These are phyloP conservation scores for Huiozyma sinensis DNA, from an alignment of 805 yeast genomes.

Conservation along the genomic window DNA sequence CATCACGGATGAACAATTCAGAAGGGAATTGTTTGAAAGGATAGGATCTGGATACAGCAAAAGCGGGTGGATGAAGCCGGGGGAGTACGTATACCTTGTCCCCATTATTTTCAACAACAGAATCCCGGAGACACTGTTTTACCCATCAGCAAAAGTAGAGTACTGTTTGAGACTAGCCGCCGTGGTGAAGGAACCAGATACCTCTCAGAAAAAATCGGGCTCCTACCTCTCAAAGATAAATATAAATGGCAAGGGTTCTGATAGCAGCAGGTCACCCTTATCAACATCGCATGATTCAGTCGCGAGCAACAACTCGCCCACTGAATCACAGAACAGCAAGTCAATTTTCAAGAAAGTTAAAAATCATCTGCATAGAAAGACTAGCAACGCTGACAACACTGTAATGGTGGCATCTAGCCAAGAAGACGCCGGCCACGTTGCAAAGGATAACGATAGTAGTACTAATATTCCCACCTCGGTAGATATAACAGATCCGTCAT, in stretches of 20 bases:
- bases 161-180: constrained; percentile 12
- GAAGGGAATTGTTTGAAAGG: constrained; percentile 8
- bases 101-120: constrained; percentile 53
- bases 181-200: not conserved
- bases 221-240: not conserved
- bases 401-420: no score
- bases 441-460: not conserved
- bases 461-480: not conserved
- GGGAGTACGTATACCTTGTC: constrained; percentile 56
- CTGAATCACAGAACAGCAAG: not conserved
- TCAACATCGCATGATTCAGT: not conserved
- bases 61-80: constrained; percentile 35
- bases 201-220: not conserved
- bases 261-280: not conserved
- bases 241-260: not conserved
- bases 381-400: not conserved
- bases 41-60: constrained; percentile 1
- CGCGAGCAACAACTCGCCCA: not conserved
- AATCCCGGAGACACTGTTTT: constrained; percentile 39
- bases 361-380: constrained; percentile 1
- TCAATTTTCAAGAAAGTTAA: constrained; percentile 2
- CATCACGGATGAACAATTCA: constrained; percentile 3
- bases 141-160: constrained; percentile 27
- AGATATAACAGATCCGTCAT: constrained; percentile 1
- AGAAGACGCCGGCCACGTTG: not conserved